Evolutionary conservation across 768 basidiomycete genomes (phyloP).

Genomic region (Hortiboletus campestris): DNA sequence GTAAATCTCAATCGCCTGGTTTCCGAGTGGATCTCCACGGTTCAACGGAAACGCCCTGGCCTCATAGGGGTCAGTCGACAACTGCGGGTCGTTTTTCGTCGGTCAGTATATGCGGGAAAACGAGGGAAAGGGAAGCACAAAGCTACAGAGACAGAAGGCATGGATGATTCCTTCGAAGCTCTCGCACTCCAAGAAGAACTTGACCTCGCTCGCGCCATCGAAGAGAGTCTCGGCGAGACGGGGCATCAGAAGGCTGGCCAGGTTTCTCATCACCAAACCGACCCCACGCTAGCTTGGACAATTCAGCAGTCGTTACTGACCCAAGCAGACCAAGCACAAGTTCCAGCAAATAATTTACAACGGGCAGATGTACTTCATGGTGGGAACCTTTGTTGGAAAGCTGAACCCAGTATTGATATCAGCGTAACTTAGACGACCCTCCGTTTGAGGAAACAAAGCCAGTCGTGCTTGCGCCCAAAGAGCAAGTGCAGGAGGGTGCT

Average conservation of each 20-base stretch:
- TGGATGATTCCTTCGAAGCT: slow-evolving; percentile 13
- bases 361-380: slow-evolving; percentile 2
- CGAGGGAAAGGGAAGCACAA: slow-evolving; percentile 1
- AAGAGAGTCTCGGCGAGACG: slow-evolving; percentile 40
- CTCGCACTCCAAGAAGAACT: slow-evolving; percentile 36
- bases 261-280: slow-evolving; percentile 8
- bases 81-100: slow-evolving; percentile 43
- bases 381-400: slow-evolving; percentile 1
- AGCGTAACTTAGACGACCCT: slow-evolving; percentile 1
- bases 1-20: slow-evolving; percentile 34
- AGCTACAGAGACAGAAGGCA: background rate
- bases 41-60: slow-evolving; percentile 20
- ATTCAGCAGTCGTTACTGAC: slow-evolving; percentile 28
- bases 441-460: background rate
- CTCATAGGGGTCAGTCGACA: slow-evolving; percentile 34
- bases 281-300: slow-evolving; percentile 30
- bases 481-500: background rate
- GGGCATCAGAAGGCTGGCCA: slow-evolving; percentile 2
- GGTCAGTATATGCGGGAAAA: slow-evolving; percentile 5
- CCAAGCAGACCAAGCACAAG: slow-evolving; percentile 7
- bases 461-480: background rate
- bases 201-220: slow-evolving; percentile 46
- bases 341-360: background rate
- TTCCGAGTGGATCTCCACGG: slow-evolving; percentile 30
- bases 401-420: slow-evolving; percentile 1